Evolutionary conservation across 371 early-diverging fungal species (phyloP).

Genomic region (Gilbertella persicaria): DNA sequence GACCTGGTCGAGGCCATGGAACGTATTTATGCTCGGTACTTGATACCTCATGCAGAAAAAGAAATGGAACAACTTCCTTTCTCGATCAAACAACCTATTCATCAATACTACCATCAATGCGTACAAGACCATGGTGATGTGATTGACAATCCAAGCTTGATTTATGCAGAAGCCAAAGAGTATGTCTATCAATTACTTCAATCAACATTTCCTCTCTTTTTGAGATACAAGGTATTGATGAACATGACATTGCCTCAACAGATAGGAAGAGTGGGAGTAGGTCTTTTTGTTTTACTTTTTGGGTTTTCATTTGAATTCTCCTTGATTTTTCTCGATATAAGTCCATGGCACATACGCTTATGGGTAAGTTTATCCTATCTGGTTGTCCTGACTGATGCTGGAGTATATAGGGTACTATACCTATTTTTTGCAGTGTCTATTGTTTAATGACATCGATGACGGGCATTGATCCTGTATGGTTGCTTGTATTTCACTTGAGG

Average conservation of each 20-base stretch:
- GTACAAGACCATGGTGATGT: slow-evolving; percentile 14
- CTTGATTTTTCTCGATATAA: slow-evolving; percentile 59
- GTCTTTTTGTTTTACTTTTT: slow-evolving; percentile 50
- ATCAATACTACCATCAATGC: slow-evolving; percentile 35
- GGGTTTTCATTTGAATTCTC: slow-evolving; percentile 60
- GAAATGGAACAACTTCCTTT: slow-evolving; percentile 43
- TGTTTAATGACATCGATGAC: slow-evolving; percentile 36
- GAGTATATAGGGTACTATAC: slow-evolving; percentile 37
- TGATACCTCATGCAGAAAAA: slow-evolving; percentile 59
- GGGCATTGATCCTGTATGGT: slow-evolving; percentile 52
- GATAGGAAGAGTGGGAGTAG: slow-evolving; percentile 47
- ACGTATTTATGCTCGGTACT: slow-evolving; percentile 58
- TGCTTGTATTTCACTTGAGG: slow-evolving; percentile 44
- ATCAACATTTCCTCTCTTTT: slow-evolving; percentile 57
- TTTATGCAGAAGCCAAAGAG: slow-evolving; percentile 56
- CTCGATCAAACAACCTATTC: slow-evolving; percentile 26
- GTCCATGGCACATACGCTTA: slow-evolving; percentile 49
- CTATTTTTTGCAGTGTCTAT: slow-evolving; percentile 40
- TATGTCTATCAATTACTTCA: slow-evolving; percentile 57
- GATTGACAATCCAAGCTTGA: slow-evolving; percentile 36
- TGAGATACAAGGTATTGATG: slow-evolving; percentile 56
- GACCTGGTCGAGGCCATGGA: slow-evolving; percentile 57
- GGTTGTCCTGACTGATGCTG: not conserved
- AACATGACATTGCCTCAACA: slow-evolving; percentile 62
- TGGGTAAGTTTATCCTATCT: slow-evolving; percentile 48